Evolutionary conservation across 164 flowering plant species (phyloP), one percentile per base, ranked within the genome.

Genomic region (Buxus sempervirens): DNA sequence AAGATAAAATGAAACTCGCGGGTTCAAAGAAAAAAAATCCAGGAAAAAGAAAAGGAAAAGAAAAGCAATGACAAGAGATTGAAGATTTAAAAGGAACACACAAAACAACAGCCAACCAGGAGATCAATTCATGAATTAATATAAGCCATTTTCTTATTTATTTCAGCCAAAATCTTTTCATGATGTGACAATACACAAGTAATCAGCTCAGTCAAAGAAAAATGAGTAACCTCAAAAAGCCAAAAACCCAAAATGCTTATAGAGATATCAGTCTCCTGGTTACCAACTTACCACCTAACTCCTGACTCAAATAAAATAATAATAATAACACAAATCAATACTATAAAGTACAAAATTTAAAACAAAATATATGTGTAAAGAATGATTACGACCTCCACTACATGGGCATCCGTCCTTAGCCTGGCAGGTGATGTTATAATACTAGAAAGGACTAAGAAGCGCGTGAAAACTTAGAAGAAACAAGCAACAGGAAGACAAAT

Each of bases 311-410:
- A 7, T 16, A 64, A 21, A 63, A 28, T n/a, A n/a, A n/a, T n/a
- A 14, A n/a, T 14, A n/a, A 9, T 38, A 9, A 18, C 13, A 41
- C 4, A 38, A 21, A 13, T 21, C 15, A 21, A n/a, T 9, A 16
- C 21, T 22, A 25, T 56, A 36, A 25, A 15, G 36, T 41, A 59
- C 45, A 62, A 54, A 24, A 41, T 9, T 32, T 32, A 32, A 7
- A 32, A 32, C 38, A 3, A 23, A 24, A 1, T n/a, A n/a, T n/a
- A n/a, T n/a, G n/a, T n/a, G n/a, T n/a, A 42, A 67, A 27, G 63
- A 56, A 8, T 53, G 24, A 64, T 71, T 32, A 71, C 63, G 49
- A 65, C 41, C 69, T 18, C 15, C 69, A 22, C 18, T 27, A 58
- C 63, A 57, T 25, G 53, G 59, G n/a, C 60, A 27, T 48, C 28